Percentiles rank a stretch among this genome's conserved stretches.
These are phyloP conservation scores for Metschnikowia noctiluminum DNA, from an alignment of 805 yeast species.

Conservation along the genomic window DNA sequence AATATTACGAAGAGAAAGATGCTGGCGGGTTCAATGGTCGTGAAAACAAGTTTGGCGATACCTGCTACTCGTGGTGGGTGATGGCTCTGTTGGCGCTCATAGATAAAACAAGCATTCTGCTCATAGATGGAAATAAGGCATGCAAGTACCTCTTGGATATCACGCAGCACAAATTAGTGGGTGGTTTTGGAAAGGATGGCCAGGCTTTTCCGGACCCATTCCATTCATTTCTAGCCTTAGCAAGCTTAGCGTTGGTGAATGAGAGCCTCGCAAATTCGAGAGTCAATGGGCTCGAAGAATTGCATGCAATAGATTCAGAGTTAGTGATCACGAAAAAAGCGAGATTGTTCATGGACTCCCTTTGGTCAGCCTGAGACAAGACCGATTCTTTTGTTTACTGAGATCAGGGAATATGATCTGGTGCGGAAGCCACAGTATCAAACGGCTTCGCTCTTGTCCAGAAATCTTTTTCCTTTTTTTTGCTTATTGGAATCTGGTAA, in stretches of 20 bases:
- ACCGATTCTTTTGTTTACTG: too few relatives aligned
- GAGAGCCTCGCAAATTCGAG: background rate
- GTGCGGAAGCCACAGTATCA: background rate
- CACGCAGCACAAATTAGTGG: conserved; percentile 62
- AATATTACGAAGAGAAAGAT: conserved; percentile 45
- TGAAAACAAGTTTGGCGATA: conserved; percentile 77
- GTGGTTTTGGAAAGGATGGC: conserved; percentile 75
- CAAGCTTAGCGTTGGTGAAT: conserved; percentile 42
- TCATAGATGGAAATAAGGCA: conserved; percentile 37
- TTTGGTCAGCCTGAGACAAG: conserved; percentile 8
- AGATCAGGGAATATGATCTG: background rate
- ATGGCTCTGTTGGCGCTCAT: conserved; percentile 54
- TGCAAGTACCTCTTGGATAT: conserved; percentile 43
- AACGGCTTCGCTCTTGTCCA: background rate
- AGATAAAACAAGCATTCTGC: conserved; percentile 16
- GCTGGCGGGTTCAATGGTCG: conserved; percentile 85
- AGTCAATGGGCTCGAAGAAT: conserved; percentile 6
- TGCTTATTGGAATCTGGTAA: too few relatives aligned
- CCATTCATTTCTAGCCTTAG: conserved; percentile 62
- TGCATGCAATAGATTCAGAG: conserved; percentile 14
- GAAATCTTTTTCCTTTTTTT: too few relatives aligned
- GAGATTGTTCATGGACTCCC: conserved; percentile 13
- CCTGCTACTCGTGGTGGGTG: conserved; percentile 88
- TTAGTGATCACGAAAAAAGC: conserved; percentile 14
- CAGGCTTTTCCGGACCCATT: conserved; percentile 67